Evolutionary conservation across 2,329 filamentous ascomycete species (phyloP), one percentile per base, ranked within the genome.

Genomic region (Monascus ruber): DNA sequence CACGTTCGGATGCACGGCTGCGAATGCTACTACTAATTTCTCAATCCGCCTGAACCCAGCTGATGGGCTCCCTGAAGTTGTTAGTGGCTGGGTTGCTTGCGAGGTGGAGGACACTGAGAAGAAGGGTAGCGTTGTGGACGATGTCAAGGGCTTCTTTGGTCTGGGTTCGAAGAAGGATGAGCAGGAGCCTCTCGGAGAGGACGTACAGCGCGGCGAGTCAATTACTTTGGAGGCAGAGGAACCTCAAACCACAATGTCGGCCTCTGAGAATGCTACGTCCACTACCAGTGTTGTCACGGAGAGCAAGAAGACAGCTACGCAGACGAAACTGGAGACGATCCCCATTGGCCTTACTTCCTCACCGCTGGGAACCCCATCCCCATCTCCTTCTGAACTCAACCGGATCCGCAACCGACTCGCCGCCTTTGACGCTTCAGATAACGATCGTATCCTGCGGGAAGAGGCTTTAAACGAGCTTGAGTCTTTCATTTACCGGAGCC

Each of bases 131-230:
- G 76, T 96, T 36, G 84, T 95, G 35, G 89, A 94, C 55, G 88
- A 86, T 33, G 85, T 96, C 48, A 98, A 98, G 72, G 93, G 88
- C 47, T 76, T 95, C 46, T 93, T 98, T 56, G 91, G 91, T 5
- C 88, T 96, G 57, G 91, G 89, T 25, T 84, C 84, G 54, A 86
- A 85, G 66, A 94, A 94, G 65, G 83, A 83, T 46, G 84, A 89
- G 40, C 83, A 94, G 63, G 73, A 75, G 46, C 68, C 74, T 5
- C 56, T 94, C 58, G 73, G 76, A 42, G 83, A 81, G 36, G 73
- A 74, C 24, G 76, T 73, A 33, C 60, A 65, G 25, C 56, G 64
- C 2, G 69, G 73, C 39, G 69, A 65, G 48, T 60, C 70, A 7
- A 65, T 72, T 40, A 62, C 65, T 10, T 60, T 69, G 37, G 62